A percentile compares a stretch with the other conserved stretches of the same genome.
These are phyloP conservation scores for Lodderomyces parapsilosis DNA, from an alignment of 1,139 yeast species.

Conservation along the genomic window DNA sequence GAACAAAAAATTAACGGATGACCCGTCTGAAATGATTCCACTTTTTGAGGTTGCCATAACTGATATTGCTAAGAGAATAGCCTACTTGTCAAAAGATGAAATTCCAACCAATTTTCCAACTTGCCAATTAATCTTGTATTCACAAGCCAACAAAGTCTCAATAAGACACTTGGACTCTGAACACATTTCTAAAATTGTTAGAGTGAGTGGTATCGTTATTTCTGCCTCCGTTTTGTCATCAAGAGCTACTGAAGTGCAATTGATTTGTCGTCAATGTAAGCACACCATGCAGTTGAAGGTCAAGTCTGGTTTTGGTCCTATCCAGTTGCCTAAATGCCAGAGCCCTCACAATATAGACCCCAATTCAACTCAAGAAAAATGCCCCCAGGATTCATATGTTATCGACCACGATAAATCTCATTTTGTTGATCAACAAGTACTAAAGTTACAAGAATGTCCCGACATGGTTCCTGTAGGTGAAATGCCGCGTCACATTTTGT, in stretches of 20 bases:
- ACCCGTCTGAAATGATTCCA: conserved; percentile 88
- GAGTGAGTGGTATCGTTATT: conserved; percentile 91
- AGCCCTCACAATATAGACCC: conserved; percentile 48
- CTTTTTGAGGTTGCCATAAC: conserved; percentile 87
- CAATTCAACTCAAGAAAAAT: conserved; percentile 54
- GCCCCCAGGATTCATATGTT: conserved; percentile 90
- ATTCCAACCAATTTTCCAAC: conserved; percentile 64
- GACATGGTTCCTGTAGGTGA: conserved; percentile 99
- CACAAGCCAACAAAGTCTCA: conserved; percentile 70
- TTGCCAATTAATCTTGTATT: conserved; percentile 78
- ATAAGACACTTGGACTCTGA: conserved; percentile 84
- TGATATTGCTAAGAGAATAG: conserved; percentile 82
- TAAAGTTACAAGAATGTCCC: conserved; percentile 93
- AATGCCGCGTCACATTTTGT: conserved; percentile 90
- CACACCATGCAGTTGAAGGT: conserved; percentile 71
- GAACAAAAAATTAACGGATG: conserved; percentile 78
- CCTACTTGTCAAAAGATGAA: conserved; percentile 56
- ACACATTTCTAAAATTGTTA: conserved; percentile 83
- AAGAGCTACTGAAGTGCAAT: conserved; percentile 79
- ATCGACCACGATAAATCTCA: conserved; percentile 91
- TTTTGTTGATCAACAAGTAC: conserved; percentile 90
- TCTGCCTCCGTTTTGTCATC: conserved; percentile 89
- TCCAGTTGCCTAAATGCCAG: conserved; percentile 75
- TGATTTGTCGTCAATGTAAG: conserved; percentile 87
- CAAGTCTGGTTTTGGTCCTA: conserved; percentile 75